Evolutionary conservation across 768 basidiomycete genomes (phyloP).

Genomic region (Sistotremastrum niveocremeum): DNA sequence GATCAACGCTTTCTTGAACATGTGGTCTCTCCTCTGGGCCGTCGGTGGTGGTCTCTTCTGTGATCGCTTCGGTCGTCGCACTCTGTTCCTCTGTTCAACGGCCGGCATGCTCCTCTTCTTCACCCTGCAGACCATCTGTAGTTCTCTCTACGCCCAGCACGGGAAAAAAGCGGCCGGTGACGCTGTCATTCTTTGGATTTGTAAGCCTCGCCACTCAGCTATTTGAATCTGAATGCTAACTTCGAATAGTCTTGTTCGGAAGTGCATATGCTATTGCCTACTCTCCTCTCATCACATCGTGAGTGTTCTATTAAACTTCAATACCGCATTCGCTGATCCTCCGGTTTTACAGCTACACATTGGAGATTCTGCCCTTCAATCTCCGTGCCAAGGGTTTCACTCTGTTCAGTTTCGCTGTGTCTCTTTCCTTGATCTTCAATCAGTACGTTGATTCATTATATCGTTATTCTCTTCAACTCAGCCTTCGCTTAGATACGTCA

Average conservation of each 20-base stretch:
- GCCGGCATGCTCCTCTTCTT: constrained; percentile 17
- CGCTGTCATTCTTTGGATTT: constrained; percentile 19
- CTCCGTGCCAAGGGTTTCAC: constrained; percentile 28
- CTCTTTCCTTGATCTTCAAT: constrained; percentile 26
- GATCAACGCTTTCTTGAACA: constrained; percentile 8
- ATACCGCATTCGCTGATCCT: constrained; percentile 25
- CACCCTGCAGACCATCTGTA: constrained; percentile 12
- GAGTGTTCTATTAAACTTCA: neutral
- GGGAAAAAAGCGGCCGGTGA: constrained; percentile 13
- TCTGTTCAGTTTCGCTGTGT: constrained; percentile 25
- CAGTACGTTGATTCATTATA: constrained; percentile 8
- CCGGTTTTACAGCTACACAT: constrained; percentile 22
- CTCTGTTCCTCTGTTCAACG: constrained; percentile 13
- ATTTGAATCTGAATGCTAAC: neutral
- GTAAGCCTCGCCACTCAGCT: constrained; percentile 2
- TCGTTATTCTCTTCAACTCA: neutral
- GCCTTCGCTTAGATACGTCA: constrained; percentile 16
- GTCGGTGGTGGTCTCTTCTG: constrained; percentile 17
- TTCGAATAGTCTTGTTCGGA: constrained; percentile 10
- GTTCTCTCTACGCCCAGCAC: constrained; percentile 6
- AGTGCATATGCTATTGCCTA: constrained; percentile 20
- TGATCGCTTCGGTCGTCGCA: constrained; percentile 16
- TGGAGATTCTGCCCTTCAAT: constrained; percentile 29
- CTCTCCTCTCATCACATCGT: constrained; percentile 23
- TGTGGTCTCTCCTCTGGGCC: constrained; percentile 17